Percentiles rank a stretch among this genome's conserved stretches.
Evolutionary conservation across 73 alveolate species (phyloP).

Genomic region (Uronychia setigera): DNA sequence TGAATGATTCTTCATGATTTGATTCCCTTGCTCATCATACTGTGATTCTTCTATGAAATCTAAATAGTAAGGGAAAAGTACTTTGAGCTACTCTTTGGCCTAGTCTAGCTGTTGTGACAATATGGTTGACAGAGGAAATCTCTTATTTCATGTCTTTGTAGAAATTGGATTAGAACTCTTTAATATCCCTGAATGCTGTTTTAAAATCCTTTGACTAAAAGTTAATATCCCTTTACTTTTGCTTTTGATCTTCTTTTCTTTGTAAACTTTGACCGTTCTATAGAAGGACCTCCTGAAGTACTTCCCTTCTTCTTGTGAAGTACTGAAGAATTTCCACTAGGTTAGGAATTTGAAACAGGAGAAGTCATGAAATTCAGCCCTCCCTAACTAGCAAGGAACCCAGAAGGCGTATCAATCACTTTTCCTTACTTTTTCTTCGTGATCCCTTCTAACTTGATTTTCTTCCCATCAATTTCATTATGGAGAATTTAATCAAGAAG

Average conservation of each 20-base stretch:
- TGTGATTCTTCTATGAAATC: background rate
- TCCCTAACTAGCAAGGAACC: background rate
- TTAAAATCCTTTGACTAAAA: background rate
- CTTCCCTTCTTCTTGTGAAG: background rate
- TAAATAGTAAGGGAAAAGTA: background rate
- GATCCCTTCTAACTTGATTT: slow-evolving; percentile 2
- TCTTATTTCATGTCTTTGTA: slow-evolving; percentile 2
- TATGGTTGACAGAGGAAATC: background rate
- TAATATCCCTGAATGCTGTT: background rate
- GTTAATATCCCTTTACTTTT: background rate
- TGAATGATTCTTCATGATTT: background rate
- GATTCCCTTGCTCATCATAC: slow-evolving; percentile 1
- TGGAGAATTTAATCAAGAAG: background rate
- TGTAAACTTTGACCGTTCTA: background rate
- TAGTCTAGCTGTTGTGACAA: slow-evolving; percentile 7
- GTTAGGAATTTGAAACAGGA: background rate
- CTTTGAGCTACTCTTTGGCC: background rate
- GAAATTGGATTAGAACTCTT: background rate
- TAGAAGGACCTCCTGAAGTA: background rate
- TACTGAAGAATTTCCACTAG: background rate
- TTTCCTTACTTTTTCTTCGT: slow-evolving; percentile 3
- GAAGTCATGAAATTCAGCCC: background rate
- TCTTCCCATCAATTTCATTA: slow-evolving; percentile 1
- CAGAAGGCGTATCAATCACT: background rate
- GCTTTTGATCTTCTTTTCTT: background rate